phyloP scores from a whole-genome alignment of 2,329 filamentous ascomycete genomes.

The Nothopassalora personata region DNA sequence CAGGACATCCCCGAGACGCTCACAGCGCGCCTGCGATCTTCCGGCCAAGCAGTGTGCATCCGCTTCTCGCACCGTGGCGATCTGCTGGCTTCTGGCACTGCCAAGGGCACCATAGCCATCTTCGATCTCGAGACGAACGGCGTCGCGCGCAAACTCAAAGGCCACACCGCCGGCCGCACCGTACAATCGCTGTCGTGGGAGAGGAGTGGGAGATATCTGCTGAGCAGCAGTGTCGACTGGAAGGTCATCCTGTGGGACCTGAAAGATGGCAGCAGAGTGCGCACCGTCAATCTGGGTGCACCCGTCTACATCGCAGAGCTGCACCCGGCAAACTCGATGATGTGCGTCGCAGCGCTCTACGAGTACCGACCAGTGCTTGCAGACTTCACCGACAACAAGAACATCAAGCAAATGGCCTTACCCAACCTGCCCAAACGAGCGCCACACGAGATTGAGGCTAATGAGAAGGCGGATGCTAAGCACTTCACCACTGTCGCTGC shows the following conservation, averaged over 20 bases:
- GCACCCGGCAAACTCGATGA: conserved; percentile 78
- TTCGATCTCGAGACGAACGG: conserved; percentile 98
- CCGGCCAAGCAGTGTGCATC: conserved; percentile 58
- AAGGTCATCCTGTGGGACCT: conserved; percentile 96
- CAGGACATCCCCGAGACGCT: conserved; percentile 88
- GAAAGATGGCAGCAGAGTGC: conserved; percentile 63
- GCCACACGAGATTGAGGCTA: conserved; percentile 60
- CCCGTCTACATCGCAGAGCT: conserved; percentile 95
- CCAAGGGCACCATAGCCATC: conserved; percentile 87
- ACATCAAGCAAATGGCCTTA: conserved; percentile 65
- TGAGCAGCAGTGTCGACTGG: conserved; percentile 93
- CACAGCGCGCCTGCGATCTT: conserved; percentile 73
- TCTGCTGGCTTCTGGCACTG: conserved; percentile 84
- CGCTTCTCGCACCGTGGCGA: conserved; percentile 95
- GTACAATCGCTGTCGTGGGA: conserved; percentile 97
- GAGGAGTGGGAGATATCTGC: conserved; percentile 78
- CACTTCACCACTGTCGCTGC: conserved; percentile 90
- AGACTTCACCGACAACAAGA: conserved; percentile 48
- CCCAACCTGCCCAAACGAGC: conserved; percentile 76
- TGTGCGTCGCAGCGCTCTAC: conserved; percentile 87
- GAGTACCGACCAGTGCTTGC: conserved; percentile 89
- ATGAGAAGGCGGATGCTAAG: conserved; percentile 89
- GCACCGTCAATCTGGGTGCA: conserved; percentile 84
- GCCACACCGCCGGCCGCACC: conserved; percentile 71
- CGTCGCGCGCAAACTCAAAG: conserved; percentile 86